Evolutionary conservation across 164 flowering plant species (phyloP).

Genomic region (Nelumbo lutea): DNA sequence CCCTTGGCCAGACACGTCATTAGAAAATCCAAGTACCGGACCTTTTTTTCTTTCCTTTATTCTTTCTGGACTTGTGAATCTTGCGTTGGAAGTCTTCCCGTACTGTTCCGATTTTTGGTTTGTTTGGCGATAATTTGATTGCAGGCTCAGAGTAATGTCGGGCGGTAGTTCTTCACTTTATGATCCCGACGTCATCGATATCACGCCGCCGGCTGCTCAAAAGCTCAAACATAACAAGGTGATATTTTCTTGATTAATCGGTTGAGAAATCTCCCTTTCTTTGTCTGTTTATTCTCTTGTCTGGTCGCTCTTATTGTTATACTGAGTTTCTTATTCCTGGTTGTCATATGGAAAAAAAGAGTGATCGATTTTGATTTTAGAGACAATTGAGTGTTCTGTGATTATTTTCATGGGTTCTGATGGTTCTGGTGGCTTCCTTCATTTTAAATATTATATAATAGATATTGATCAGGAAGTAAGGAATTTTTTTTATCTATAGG

Average conservation of each 20-base stretch:
- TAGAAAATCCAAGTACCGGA: background rate
- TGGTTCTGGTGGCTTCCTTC: no score
- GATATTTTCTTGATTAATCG: background rate
- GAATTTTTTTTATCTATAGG: no score
- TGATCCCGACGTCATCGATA: background rate
- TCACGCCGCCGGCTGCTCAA: background rate
- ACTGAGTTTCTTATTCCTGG: no score
- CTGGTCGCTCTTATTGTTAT: no score
- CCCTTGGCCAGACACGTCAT: background rate
- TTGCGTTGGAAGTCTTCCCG: background rate
- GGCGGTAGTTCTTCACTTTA: background rate
- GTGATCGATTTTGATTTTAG: no score
- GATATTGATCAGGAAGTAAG: no score
- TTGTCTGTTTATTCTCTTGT: background rate
- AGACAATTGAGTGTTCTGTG: no score
- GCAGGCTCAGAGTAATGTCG: background rate
- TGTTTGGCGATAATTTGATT: background rate
- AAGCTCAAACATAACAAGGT: background rate
- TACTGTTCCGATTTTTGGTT: background rate
- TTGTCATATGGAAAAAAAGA: no score
- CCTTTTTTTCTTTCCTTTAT: background rate
- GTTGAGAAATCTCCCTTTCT: background rate
- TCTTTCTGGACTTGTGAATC: background rate
- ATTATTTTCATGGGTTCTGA: no score
- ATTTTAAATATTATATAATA: no score